Evolutionary conservation across 371 early-diverging fungal species (phyloP).

Genomic region (Zychaea mexicana): DNA sequence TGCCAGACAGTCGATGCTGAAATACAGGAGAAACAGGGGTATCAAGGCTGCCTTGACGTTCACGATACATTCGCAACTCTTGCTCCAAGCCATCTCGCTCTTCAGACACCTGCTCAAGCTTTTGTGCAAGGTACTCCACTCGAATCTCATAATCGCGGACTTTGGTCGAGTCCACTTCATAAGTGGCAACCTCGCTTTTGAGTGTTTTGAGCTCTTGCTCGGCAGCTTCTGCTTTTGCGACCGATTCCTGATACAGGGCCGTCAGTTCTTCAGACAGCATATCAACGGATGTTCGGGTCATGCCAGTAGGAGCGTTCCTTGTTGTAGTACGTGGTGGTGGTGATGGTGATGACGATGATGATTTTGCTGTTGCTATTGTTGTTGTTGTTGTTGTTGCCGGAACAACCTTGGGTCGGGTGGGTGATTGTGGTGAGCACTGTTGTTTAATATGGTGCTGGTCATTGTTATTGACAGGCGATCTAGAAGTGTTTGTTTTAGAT

Average conservation of each 20-base stretch:
- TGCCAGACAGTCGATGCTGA: conserved; percentile 15
- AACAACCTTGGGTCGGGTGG: no score
- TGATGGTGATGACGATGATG: background rate
- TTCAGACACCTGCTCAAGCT: conserved; percentile 42
- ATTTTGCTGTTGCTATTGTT: background rate
- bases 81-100: conserved; percentile 41
- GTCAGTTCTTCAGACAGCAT: conserved; percentile 27
- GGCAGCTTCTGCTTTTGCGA: conserved; percentile 24
- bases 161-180: conserved; percentile 39
- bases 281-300: conserved; percentile 4
- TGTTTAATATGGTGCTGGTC: background rate
- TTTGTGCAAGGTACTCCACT: conserved; percentile 42
- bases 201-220: conserved; percentile 26
- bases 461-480: background rate
- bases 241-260: conserved; percentile 21
- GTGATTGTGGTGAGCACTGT: background rate
- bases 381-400: background rate
- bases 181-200: conserved; percentile 30
- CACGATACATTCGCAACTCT: conserved; percentile 22
- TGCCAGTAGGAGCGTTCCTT: background rate
- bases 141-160: conserved; percentile 48
- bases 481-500: no score
- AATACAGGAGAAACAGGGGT: conserved; percentile 27
- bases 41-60: conserved; percentile 14
- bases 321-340: background rate